Evolutionary conservation across 2,329 filamentous ascomycete genomes (phyloP).

Genomic region (Aspergillus ruber): DNA sequence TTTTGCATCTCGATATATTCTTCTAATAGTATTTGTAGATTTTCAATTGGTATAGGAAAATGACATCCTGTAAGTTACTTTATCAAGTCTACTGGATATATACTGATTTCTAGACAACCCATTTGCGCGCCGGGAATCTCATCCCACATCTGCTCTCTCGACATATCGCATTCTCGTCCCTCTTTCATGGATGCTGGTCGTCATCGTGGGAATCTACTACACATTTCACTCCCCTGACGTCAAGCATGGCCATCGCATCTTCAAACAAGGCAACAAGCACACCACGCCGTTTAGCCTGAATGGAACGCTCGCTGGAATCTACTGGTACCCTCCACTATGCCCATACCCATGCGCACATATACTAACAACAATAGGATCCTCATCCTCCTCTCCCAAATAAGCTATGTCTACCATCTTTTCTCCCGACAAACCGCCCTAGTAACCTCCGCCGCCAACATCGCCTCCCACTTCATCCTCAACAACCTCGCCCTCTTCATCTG

Average conservation of each 20-base stretch:
- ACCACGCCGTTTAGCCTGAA: constrained; percentile 72
- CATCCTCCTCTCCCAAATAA: constrained; percentile 68
- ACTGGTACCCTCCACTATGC: no score
- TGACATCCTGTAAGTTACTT: neutral
- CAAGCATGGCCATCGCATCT: constrained; percentile 59
- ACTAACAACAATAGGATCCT: constrained; percentile 49
- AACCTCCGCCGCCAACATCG: constrained; percentile 67
- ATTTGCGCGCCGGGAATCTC: constrained; percentile 64
- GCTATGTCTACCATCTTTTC: constrained; percentile 72
- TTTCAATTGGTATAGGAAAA: no score
- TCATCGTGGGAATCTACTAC: constrained; percentile 70
- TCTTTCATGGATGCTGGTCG: constrained; percentile 66
- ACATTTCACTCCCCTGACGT: constrained; percentile 61
- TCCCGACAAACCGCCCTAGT: constrained; percentile 57
- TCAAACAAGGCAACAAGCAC: constrained; percentile 63
- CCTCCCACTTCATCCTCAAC: constrained; percentile 76
- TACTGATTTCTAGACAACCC: constrained; percentile 49
- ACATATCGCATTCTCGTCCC: constrained; percentile 71
- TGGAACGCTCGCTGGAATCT: constrained; percentile 57
- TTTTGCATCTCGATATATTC: no score
- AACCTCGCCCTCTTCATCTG: constrained; percentile 79
- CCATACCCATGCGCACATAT: neutral
- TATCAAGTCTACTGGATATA: neutral
- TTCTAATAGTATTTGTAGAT: no score
- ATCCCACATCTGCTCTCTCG: constrained; percentile 55